These are phyloP conservation scores for Discostella pseudostelligera DNA, from an alignment of 108 stramenopile genomes.

Conservation along the genomic window DNA sequence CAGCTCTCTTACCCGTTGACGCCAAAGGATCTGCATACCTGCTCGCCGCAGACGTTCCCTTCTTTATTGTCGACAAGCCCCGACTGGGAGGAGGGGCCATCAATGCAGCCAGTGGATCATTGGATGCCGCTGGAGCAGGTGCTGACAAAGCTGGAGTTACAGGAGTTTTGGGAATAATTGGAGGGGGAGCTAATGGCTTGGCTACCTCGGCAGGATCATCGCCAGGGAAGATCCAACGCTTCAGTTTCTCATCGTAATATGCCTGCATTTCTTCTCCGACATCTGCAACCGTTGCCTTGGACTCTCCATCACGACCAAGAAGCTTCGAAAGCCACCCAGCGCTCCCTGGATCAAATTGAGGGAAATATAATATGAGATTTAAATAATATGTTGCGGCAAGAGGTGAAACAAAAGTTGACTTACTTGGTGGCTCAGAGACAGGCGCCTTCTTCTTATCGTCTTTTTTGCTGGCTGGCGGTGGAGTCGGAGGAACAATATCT, in stretches of 20 bases:
- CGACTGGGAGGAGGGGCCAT: constrained; percentile 84
- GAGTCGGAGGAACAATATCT: constrained; percentile 20
- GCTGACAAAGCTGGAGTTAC: constrained; percentile 14
- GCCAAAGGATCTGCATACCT: constrained; percentile 47
- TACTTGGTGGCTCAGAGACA: constrained; percentile 42
- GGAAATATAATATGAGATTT: constrained; percentile 5
- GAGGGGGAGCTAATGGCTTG: constrained; percentile 78
- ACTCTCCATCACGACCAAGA: constrained; percentile 68
- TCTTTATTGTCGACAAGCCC: constrained; percentile 24
- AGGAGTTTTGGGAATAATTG: constrained; percentile 45
- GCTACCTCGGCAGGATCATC: constrained; percentile 73
- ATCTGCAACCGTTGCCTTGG: constrained; percentile 64
- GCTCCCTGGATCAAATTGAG: constrained; percentile 27
- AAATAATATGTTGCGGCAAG: not conserved
- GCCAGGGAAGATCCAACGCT: constrained; percentile 78
- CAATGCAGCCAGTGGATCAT: constrained; percentile 86
- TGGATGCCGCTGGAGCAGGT: constrained; percentile 29
- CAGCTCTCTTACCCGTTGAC: constrained; percentile 37
- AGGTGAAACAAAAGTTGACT: constrained; percentile 12
- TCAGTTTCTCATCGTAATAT: constrained; percentile 64
- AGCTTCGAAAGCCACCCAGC: constrained; percentile 60
- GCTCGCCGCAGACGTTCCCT: constrained; percentile 15
- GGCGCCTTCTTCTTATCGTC: constrained; percentile 31
- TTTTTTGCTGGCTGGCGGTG: constrained; percentile 17
- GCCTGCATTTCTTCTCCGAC: constrained; percentile 74